Evolutionary conservation across 1,139 yeast genomes (phyloP).

Genomic region (Lodderomyces beijingensis): DNA sequence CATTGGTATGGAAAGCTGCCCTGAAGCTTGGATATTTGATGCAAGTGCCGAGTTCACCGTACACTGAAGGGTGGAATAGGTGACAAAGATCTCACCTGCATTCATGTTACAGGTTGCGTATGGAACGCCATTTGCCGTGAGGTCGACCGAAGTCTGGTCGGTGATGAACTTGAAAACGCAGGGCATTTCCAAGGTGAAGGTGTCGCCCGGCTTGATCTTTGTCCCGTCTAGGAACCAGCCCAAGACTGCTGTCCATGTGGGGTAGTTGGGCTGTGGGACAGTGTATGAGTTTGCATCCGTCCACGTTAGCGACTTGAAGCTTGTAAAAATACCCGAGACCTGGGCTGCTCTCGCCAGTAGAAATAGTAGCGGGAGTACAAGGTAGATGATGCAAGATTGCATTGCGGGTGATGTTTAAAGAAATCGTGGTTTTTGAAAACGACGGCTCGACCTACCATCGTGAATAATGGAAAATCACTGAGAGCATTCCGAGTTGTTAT

Average conservation of each 20-base stretch:
- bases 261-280: slow-evolving; percentile 13
- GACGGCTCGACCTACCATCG: too few species aligned
- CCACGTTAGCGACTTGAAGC: slow-evolving; percentile 14
- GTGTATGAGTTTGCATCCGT: slow-evolving; percentile 8
- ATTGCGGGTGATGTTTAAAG: too few species aligned
- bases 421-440: too few species aligned
- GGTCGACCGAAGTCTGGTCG: slow-evolving; percentile 12
- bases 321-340: slow-evolving; percentile 18
- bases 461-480: too few species aligned
- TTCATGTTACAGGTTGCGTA: slow-evolving; percentile 26
- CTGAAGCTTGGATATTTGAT: slow-evolving; percentile 15
- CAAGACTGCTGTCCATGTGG: slow-evolving; percentile 24
- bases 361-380: too few species aligned
- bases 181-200: slow-evolving; percentile 27
- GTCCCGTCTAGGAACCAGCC: slow-evolving; percentile 23
- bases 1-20: slow-evolving; percentile 23
- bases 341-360: slow-evolving; percentile 8
- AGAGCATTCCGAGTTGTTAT: too few species aligned
- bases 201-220: slow-evolving; percentile 24
- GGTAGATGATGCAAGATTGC: too few species aligned
- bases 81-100: slow-evolving; percentile 21
- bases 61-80: slow-evolving; percentile 24
- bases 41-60: slow-evolving; percentile 15
- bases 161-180: slow-evolving; percentile 29
- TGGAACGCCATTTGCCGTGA: slow-evolving; percentile 15